Evolutionary conservation across 352 stramenopile genomes (phyloP).

Genomic region (Phytophthora brassicae): DNA sequence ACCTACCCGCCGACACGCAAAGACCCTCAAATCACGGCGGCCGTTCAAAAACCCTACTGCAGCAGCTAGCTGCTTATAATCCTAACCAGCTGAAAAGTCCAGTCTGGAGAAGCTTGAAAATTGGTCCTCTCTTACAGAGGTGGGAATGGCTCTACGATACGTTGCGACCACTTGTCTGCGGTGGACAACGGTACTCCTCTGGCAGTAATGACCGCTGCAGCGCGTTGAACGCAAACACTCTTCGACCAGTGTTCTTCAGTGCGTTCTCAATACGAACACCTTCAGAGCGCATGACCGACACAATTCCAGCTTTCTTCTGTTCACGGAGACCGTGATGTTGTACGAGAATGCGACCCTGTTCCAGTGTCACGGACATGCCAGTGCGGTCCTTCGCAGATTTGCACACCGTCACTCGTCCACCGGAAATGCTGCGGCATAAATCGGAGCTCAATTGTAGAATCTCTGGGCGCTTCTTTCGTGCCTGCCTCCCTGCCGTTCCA

Average conservation of each 20-base stretch:
- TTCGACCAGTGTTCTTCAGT: conserved; percentile 79
- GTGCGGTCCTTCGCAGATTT: conserved; percentile 98
- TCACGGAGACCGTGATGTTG: conserved; percentile 72
- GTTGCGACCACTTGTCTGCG: conserved; percentile 76
- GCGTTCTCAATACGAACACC: conserved; percentile 87
- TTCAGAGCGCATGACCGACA: conserved; percentile 82
- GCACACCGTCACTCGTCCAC: conserved; percentile 93
- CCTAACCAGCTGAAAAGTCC: conserved; percentile 7
- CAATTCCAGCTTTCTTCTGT: conserved; percentile 73
- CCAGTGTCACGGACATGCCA: conserved; percentile 96
- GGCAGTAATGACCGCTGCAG: conserved; percentile 80
- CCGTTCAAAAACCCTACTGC: conserved; percentile 14
- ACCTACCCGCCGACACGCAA: conserved; percentile 17
- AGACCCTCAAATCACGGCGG: conserved; percentile 31
- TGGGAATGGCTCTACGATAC: conserved; percentile 60
- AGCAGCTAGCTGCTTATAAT: conserved; percentile 35
- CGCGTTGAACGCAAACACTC: conserved; percentile 86
- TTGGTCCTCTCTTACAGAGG: conserved; percentile 18
- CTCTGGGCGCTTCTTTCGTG: conserved; percentile 82
- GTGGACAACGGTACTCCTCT: conserved; percentile 82
- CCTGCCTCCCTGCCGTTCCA: conserved; percentile 56
- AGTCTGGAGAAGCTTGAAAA: conserved; percentile 17
- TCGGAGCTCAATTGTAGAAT: conserved; percentile 86
- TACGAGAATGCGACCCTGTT: conserved; percentile 90
- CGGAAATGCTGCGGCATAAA: conserved; percentile 79